Conservation (phyloP, 108 stramenopile genomes). For the Skeletonema menzelii region DNA sequence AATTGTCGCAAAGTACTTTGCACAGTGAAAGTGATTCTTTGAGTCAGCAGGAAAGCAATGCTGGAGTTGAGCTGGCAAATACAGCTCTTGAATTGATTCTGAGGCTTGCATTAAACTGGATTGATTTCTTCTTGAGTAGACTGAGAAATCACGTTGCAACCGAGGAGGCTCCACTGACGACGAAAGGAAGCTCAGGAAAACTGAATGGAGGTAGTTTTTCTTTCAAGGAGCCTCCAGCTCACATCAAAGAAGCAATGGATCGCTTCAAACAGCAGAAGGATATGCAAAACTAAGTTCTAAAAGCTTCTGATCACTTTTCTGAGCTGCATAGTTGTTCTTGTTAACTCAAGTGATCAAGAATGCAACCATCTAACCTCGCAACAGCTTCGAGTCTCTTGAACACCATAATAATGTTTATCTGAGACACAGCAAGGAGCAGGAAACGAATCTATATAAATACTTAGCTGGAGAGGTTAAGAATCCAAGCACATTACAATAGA, state of each 20-base stretch:
- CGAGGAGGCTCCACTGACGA: not conserved
- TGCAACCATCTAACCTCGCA: too few species aligned
- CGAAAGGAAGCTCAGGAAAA: not conserved
- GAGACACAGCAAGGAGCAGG: too few species aligned
- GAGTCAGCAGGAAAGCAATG: not conserved
- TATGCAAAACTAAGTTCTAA: not conserved
- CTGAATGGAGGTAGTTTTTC: not conserved
- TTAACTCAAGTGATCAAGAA: too few species aligned
- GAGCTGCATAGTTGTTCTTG: too few species aligned
- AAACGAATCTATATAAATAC: too few species aligned
- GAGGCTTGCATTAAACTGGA: not conserved
- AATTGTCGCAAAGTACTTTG: not conserved
- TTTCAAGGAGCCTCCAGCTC: constrained; percentile 15
- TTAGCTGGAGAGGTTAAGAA: too few species aligned
- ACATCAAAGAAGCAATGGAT: constrained; percentile 28
- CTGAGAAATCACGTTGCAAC: not conserved
- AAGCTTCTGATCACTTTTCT: too few species aligned
- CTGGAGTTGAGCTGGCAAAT: not conserved
- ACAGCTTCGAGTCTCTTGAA: too few species aligned
- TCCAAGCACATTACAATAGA: too few species aligned
- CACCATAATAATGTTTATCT: too few species aligned
- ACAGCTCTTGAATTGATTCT: not conserved
- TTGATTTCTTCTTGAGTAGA: not conserved
- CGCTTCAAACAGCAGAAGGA: constrained; percentile 5
- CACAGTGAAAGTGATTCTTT: not conserved